A percentile compares a stretch with the other conserved stretches of the same genome.
Conservation (phyloP, 768 basidiomycete species). For the Psilocybe subaeruginosa region DNA sequence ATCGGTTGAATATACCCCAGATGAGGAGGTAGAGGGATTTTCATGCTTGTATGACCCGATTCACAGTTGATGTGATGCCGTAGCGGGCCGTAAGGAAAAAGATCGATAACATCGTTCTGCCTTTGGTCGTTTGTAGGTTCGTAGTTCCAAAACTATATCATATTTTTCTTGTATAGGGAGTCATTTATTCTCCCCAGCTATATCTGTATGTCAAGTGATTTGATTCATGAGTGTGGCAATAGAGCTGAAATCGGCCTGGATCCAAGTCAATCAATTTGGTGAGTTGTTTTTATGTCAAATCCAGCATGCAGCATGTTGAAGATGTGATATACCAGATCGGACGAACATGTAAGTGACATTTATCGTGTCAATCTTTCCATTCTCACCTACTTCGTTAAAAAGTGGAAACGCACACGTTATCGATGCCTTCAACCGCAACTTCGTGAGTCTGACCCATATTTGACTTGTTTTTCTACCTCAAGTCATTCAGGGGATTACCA, state of each 20-base stretch:
- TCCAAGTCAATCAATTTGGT: slow-evolving; percentile 50
- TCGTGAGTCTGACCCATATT: slow-evolving; percentile 32
- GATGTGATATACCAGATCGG: slow-evolving; percentile 38
- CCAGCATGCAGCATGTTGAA: slow-evolving; percentile 1
- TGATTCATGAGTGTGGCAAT: slow-evolving; percentile 15
- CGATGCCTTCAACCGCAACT: slow-evolving; percentile 54
- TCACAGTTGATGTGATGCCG: neutral
- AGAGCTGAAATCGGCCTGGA: neutral
- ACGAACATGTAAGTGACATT: slow-evolving; percentile 51
- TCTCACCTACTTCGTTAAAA: slow-evolving; percentile 2
- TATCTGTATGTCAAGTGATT: slow-evolving; percentile 41
- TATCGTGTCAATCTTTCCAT: neutral
- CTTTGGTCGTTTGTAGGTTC: slow-evolving; percentile 52
- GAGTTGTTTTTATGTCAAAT: slow-evolving; percentile 9
- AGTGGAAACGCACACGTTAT: slow-evolving; percentile 63
- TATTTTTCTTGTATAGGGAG: neutral
- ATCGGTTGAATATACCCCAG: slow-evolving; percentile 48
- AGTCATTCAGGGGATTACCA: slow-evolving; percentile 43
- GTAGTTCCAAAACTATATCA: slow-evolving; percentile 9
- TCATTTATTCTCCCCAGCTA: slow-evolving; percentile 32
- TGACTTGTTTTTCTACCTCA: neutral
- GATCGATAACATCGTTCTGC: slow-evolving; percentile 54
- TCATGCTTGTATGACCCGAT: neutral
- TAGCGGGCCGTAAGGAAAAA: slow-evolving; percentile 49
- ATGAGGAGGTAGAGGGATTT: slow-evolving; percentile 43